Percentiles rank a stretch among this genome's conserved stretches.
Evolutionary conservation across 805 yeast species (phyloP).

Genomic region (Cyberlindnera xishuangbannaensis): DNA sequence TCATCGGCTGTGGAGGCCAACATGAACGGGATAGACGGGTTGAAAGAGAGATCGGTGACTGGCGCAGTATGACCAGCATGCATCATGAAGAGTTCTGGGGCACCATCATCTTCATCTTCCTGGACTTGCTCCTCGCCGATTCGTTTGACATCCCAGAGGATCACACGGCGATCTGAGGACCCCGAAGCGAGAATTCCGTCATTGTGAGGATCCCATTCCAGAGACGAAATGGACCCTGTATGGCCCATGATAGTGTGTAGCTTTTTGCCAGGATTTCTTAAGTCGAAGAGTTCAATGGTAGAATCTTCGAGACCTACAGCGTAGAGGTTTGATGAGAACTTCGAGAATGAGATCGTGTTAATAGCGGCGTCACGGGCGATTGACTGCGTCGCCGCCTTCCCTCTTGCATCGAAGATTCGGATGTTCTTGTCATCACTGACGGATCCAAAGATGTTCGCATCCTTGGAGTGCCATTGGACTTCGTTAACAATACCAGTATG

Average conservation of each 20-base stretch:
- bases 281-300: conserved; percentile 59
- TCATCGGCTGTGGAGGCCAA: conserved; percentile 51
- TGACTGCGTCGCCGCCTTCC: conserved; percentile 23
- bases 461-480: conserved; percentile 63
- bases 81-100: conserved; percentile 84
- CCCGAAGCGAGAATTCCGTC: conserved; percentile 79
- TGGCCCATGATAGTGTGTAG: conserved; percentile 81
- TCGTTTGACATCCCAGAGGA: conserved; percentile 73
- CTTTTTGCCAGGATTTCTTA: conserved; percentile 40
- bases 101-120: conserved; percentile 89
- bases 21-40: conserved; percentile 67
- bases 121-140: conserved; percentile 82
- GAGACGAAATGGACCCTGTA: conserved; percentile 58
- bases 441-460: conserved; percentile 49
- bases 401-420: conserved; percentile 45
- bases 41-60: conserved; percentile 68
- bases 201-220: conserved; percentile 72
- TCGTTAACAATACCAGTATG: conserved; percentile 68
- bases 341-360: conserved; percentile 63
- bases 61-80: conserved; percentile 88
- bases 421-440: conserved; percentile 67
- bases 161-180: conserved; percentile 69
- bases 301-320: conserved; percentile 71
- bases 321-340: conserved; percentile 49
- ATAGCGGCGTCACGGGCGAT: conserved; percentile 34